Evolutionary conservation across 2,329 filamentous ascomycete species (phyloP).

Genomic region (Alternaria gaisen): DNA sequence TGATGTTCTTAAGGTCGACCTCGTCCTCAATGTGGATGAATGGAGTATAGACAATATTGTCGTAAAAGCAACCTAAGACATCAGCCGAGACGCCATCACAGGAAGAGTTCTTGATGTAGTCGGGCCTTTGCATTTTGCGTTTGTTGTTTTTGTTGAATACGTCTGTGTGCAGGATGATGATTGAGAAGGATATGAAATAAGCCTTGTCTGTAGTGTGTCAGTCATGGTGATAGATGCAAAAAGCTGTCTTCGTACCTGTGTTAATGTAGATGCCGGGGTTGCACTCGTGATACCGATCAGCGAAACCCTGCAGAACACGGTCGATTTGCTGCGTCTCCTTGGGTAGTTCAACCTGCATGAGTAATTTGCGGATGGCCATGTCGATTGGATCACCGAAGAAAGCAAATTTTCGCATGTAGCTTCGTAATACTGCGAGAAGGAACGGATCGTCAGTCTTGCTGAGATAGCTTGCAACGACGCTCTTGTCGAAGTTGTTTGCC

Average conservation of each 20-base stretch:
- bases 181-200: slow-evolving; percentile 97
- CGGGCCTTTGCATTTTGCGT: slow-evolving; percentile 95
- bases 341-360: slow-evolving; percentile 95
- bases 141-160: slow-evolving; percentile 99
- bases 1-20: slow-evolving; percentile 77
- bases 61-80: slow-evolving; percentile 94
- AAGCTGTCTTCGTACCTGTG: slow-evolving; percentile 60
- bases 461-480: slow-evolving; percentile 83
- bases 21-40: slow-evolving; percentile 98
- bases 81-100: slow-evolving; percentile 94
- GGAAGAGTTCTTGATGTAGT: slow-evolving; percentile 94
- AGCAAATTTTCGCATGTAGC: slow-evolving; percentile 93
- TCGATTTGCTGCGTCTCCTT: slow-evolving; percentile 99
- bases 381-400: slow-evolving; percentile 98
- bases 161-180: slow-evolving; percentile 95
- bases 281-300: slow-evolving; percentile 96
- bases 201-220: slow-evolving; percentile 72
- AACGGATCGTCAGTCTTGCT: slow-evolving; percentile 89
- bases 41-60: slow-evolving; percentile 97
- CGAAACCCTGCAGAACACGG: slow-evolving; percentile 90
- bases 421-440: slow-evolving; percentile 81
- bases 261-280: slow-evolving; percentile 94
- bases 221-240: not conserved
- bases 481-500: slow-evolving; percentile 77
- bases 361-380: slow-evolving; percentile 92